Percentiles rank a stretch among this genome's conserved stretches.
These are phyloP conservation scores for Ceratocystis alfenasii DNA, from an alignment of 2,329 filamentous ascomycete genomes.

Conservation along the genomic window DNA sequence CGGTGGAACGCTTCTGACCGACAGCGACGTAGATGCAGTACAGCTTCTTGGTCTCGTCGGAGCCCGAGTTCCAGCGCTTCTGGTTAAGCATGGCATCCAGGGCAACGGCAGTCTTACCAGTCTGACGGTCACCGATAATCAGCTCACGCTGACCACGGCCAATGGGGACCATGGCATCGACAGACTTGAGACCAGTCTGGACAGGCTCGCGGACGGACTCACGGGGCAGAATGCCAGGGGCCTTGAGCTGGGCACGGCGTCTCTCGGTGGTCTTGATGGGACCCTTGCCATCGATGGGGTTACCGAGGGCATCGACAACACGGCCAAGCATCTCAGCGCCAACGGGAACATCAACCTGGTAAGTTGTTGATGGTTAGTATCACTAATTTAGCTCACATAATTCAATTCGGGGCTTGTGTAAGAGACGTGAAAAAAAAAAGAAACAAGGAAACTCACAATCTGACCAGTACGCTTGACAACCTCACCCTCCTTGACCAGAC, in stretches of 20 bases:
- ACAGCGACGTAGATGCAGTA: conserved; percentile 99
- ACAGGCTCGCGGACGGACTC: conserved; percentile 96
- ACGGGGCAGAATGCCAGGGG: conserved; percentile 93
- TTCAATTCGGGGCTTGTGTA: too few species aligned
- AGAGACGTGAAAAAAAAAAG: too few species aligned
- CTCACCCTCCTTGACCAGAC: conserved; percentile 99
- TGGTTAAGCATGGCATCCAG: conserved; percentile 99
- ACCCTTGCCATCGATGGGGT: conserved; percentile 99
- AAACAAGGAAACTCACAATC: conserved; percentile 59
- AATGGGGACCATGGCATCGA: conserved; percentile 99
- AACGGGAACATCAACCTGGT: conserved; percentile 88
- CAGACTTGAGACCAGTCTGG: conserved; percentile 97
- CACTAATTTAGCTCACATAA: background rate
- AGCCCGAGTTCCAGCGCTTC: conserved; percentile 85
- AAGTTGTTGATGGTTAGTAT: conserved; percentile 25
- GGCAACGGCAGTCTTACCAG: conserved; percentile 97
- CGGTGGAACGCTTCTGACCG: conserved; percentile 98
- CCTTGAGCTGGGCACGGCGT: conserved; percentile 97
- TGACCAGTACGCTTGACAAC: conserved; percentile 98
- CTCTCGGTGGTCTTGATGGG: conserved; percentile 84
- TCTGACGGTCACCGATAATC: conserved; percentile 99
- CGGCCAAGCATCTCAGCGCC: conserved; percentile 86
- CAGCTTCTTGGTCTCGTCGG: conserved; percentile 93
- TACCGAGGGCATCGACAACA: conserved; percentile 96
- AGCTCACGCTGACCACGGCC: conserved; percentile 99